Percentiles rank a stretch among this genome's conserved stretches.
Evolutionary conservation across 768 basidiomycete species (phyloP).

Genomic region (Epithele typhae): DNA sequence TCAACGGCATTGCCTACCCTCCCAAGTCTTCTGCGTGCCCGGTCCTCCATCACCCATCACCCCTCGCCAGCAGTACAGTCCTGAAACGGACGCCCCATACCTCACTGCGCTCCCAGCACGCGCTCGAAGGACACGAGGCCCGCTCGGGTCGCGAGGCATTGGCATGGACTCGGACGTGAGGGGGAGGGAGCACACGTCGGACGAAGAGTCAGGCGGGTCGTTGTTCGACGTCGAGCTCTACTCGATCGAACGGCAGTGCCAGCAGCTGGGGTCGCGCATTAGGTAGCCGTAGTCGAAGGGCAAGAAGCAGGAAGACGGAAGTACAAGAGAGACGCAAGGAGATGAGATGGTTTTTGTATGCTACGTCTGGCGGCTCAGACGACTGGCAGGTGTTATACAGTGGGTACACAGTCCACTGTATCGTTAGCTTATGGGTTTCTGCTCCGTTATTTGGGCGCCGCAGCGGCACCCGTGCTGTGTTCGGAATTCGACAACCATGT

Average conservation of each 20-base stretch:
- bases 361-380: not conserved
- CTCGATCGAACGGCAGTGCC: conserved; percentile 22
- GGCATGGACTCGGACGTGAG: not conserved
- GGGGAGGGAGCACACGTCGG: not conserved
- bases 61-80: too few species aligned
- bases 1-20: not conserved
- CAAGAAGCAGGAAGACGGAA: not conserved
- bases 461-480: too few species aligned
- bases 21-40: not conserved
- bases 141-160: too few species aligned
- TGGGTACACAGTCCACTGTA: too few species aligned
- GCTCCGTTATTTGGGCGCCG: too few species aligned
- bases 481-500: too few species aligned
- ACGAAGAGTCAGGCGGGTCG: not conserved
- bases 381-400: not conserved
- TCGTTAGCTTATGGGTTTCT: conserved; percentile 9
- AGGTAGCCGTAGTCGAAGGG: conserved; percentile 1
- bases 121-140: too few species aligned
- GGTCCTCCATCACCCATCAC: too few species aligned
- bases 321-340: not conserved
- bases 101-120: too few species aligned
- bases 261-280: conserved; percentile 21
- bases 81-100: too few species aligned
- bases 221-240: conserved; percentile 24
- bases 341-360: conserved; percentile 9